Evolutionary conservation across 2,329 filamentous ascomycete genomes (phyloP), one percentile per base, ranked within the genome.

Genomic region (Penicillium digitatum): DNA sequence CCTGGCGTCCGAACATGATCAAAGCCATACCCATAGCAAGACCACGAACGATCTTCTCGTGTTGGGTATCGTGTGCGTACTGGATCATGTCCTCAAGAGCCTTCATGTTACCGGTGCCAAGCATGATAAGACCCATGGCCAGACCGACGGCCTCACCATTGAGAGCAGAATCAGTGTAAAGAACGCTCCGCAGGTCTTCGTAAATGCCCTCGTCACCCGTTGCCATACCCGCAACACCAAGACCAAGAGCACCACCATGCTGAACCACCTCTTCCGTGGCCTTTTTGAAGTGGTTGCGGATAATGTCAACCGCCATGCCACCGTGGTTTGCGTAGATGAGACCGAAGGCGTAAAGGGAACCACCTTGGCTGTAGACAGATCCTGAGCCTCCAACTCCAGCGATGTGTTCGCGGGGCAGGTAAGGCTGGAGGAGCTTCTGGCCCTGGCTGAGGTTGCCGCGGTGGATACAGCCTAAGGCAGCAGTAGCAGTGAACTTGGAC

Each of bases 401-500:
- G 52, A 77, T 73, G 40, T 75, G 70, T 16, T 86, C 83, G 60
- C 89, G 87, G 14, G 94, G 94, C 9, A 99, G 85, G 69, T 99
- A 99, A 3, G 94, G 94, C 68, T 96, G 91, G 14, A 99, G 82
- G 2, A 99, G 82, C 77, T 96, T 96, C 69, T 91, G 86, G 1
- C 92, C 94, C 69, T 99, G 93, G 24, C 88, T 89, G 56, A 99
- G 81, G 73, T 99, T 99, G 53, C 94, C 94, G 43, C 91, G 88
- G 74, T 99, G 94, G 60, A 99, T 96, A 48, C 97, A 94, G 73
- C 94, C 94, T 6, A 99, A 80, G 8, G 94, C 94, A 54, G 94
- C 94, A 5, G 94, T 99, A 14, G 94, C 94, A 0, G 94, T 96
- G 72, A 99, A 99, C 73, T 99, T 99, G 58, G 92, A 96, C 94